Evolutionary conservation across 2,329 filamentous ascomycete species (phyloP), one percentile per base, ranked within the genome.

Genomic region (Fusarium compactum): DNA sequence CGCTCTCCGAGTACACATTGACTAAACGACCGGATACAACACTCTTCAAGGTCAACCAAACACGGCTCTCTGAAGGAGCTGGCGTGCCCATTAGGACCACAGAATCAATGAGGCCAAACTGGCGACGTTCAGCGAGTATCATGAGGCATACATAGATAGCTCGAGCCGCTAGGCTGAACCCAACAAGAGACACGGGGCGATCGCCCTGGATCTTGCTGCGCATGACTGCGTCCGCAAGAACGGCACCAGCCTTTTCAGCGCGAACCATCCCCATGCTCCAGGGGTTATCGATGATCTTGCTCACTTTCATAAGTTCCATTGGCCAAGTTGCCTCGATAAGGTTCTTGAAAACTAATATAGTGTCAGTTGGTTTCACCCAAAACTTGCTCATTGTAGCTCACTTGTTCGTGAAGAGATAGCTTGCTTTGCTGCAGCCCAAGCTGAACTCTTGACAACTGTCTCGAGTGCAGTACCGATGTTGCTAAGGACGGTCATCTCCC

Each of bases 1-100:
- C 95, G 48, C 93, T 92, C 54, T 91, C 90, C 1, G 93, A 97
- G 78, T 91, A 98, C 6, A 96, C 94, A 73, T 98, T 98, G 76
- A 98, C 86, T n/a, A 98, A 84, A 24, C 94, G 89, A 0, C 95
- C 94, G 43, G 89, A 87, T 6, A 97, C 93, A 4, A 95, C 92
- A 62, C 89, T 91, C 68, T 92, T 90, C 76, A 97, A 86, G 8
- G 89, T 85, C 29, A 91, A 85, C 95, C 95, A 98, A 56, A 92
- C 89, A 10, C 86, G 84, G 4, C 86, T 86, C 24, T 91, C 87
- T 2, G 92, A 89, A 1, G 95, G 93, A 8, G 91, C 90, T 0
- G 95, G 94, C 0, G 92, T 87, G 3, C 95, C 95, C 78, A 98
- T 93, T 56, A 98, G 78, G 27, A 97, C 89, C 3, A 92, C 95